These are phyloP conservation scores for Epithemia pelagica DNA, from an alignment of 108 stramenopile genomes.

Conservation along the genomic window DNA sequence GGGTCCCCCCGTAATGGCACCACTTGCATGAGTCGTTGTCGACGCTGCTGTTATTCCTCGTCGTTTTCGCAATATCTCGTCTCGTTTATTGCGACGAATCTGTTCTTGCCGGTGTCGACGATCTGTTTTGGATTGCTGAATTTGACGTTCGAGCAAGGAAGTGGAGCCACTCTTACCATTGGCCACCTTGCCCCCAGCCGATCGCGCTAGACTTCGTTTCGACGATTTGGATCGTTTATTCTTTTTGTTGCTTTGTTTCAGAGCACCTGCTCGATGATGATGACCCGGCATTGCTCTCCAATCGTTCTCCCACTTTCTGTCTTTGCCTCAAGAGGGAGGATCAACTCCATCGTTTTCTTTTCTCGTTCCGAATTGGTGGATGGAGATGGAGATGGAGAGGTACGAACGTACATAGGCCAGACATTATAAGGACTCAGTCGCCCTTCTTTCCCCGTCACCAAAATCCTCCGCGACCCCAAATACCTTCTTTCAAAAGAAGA, in stretches of 20 bases:
- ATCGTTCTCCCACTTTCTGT: too few species aligned
- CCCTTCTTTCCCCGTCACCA: too few species aligned
- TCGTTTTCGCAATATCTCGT: slow-evolving; percentile 34
- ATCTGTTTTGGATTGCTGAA: slow-evolving; percentile 54
- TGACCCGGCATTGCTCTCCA: slow-evolving; percentile 11
- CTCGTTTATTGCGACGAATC: slow-evolving; percentile 41
- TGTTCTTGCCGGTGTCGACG: slow-evolving; percentile 60
- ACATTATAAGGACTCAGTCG: too few species aligned
- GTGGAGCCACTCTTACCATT: slow-evolving; percentile 9
- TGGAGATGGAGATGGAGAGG: too few species aligned
- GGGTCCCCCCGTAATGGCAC: slow-evolving; percentile 4
- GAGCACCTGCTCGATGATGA: slow-evolving; percentile 45
- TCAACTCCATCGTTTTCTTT: too few species aligned
- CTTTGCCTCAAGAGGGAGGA: too few species aligned
- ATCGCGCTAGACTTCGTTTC: slow-evolving; percentile 53
- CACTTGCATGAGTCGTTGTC: background rate
- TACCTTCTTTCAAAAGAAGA: too few species aligned
- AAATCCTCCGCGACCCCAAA: too few species aligned
- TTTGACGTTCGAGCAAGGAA: slow-evolving; percentile 10
- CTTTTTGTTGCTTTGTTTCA: slow-evolving; percentile 71
- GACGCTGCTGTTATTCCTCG: slow-evolving; percentile 22
- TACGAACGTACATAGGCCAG: too few species aligned
- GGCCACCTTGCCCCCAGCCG: slow-evolving; percentile 59
- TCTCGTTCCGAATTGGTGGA: too few species aligned
- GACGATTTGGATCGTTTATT: slow-evolving; percentile 72